A percentile compares a stretch with the other conserved stretches of the same genome.
These are phyloP conservation scores for Calcarisporium arbuscula DNA, from an alignment of 2,329 filamentous ascomycete genomes.

Conservation along the genomic window DNA sequence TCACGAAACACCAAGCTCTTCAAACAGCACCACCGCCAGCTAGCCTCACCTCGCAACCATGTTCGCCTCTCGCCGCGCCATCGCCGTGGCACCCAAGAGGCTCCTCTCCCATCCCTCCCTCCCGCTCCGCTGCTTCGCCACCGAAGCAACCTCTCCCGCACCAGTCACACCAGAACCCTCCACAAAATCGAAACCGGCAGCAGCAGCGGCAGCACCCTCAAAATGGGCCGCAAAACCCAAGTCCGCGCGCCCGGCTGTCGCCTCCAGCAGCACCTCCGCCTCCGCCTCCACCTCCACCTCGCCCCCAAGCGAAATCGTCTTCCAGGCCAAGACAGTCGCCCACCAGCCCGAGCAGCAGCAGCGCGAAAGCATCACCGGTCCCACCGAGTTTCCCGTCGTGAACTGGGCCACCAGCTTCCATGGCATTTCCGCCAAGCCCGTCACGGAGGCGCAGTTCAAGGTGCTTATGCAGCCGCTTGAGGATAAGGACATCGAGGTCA, in stretches of 20 bases:
- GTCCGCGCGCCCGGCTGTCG: background rate
- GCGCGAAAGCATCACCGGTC: conserved; percentile 4
- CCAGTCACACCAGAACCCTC: conserved; percentile 1
- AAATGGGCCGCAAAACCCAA: conserved; percentile 3
- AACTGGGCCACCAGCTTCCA: conserved; percentile 85
- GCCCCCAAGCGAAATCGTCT: conserved; percentile 5
- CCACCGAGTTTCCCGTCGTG: conserved; percentile 24
- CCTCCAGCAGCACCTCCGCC: background rate
- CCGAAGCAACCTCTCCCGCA: conserved; percentile 10
- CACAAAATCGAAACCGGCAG: conserved; percentile 1
- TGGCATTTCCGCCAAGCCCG: conserved; percentile 65
- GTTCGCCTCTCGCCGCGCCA: conserved; percentile 18
- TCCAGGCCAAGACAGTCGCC: conserved; percentile 13
- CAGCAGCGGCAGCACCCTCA: background rate
- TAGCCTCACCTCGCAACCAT: no score
- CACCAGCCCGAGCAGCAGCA: conserved; percentile 7
- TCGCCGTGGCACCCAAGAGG: conserved; percentile 14
- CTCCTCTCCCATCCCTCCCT: conserved; percentile 10
- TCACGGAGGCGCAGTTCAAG: conserved; percentile 61
- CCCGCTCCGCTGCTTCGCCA: conserved; percentile 18
- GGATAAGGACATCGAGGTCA: conserved; percentile 82
- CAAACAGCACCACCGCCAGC: background rate
- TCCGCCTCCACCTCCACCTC: background rate
- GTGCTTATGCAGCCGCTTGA: conserved; percentile 63
- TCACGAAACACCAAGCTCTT: background rate